phyloP scores from a whole-genome alignment of 805 yeast genomes.

The Yarrowia porcina region DNA sequence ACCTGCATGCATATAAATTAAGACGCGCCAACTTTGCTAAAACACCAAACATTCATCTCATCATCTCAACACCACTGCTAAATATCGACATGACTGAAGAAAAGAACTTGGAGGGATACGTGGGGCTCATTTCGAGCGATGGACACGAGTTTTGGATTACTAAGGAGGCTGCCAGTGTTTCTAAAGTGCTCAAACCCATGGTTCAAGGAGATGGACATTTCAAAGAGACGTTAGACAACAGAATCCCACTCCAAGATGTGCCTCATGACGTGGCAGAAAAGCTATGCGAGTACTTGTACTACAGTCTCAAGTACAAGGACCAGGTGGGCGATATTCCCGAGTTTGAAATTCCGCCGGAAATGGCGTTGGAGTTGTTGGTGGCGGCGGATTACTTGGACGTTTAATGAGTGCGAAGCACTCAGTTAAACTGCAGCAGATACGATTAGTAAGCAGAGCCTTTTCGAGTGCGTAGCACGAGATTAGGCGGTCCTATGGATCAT shows the following conservation, averaged over 20 bases:
- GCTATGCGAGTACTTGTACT: slow-evolving; percentile 80
- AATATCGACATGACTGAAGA: not conserved
- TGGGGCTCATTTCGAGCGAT: slow-evolving; percentile 72
- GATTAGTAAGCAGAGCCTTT: too few species aligned
- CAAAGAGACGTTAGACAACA: slow-evolving; percentile 57
- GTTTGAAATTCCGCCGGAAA: slow-evolving; percentile 87
- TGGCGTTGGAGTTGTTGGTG: slow-evolving; percentile 85
- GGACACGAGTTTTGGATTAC: slow-evolving; percentile 58
- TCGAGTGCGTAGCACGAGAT: too few species aligned
- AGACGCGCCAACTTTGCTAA: not conserved
- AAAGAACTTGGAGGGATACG: slow-evolving; percentile 37
- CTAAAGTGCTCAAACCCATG: slow-evolving; percentile 62
- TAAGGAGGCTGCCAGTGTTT: slow-evolving; percentile 72
- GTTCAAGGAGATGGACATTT: slow-evolving; percentile 39
- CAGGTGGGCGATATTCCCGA: slow-evolving; percentile 62
- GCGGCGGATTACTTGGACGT: slow-evolving; percentile 84
- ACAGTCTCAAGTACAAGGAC: slow-evolving; percentile 61
- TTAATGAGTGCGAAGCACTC: too few species aligned
- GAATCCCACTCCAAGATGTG: slow-evolving; percentile 58
- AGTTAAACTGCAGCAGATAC: too few species aligned
- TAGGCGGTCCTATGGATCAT: too few species aligned
- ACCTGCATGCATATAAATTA: not conserved
- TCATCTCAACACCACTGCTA: not conserved
- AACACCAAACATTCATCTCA: too few species aligned
- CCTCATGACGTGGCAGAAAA: slow-evolving; percentile 70